phyloP scores from a whole-genome alignment of 2,329 filamentous ascomycete genomes.

The Endoconidiophora polonica region DNA sequence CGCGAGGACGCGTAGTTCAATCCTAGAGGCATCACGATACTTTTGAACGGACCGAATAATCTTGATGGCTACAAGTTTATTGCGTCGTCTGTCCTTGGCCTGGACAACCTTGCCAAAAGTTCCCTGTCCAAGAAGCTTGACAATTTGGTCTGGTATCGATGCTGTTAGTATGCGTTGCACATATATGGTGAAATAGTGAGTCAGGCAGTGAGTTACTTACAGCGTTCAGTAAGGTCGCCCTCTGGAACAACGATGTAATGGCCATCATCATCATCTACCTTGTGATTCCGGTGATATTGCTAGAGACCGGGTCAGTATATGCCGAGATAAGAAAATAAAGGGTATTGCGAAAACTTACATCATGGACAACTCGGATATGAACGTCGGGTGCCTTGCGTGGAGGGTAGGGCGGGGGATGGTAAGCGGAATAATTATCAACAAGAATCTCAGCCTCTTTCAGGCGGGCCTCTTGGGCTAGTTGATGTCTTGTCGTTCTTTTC shows the following conservation, averaged over 20 bases:
- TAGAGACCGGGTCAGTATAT: conserved; percentile 1
- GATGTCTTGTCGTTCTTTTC: conserved; percentile 62
- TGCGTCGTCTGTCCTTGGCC: conserved; percentile 62
- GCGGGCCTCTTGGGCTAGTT: conserved; percentile 67
- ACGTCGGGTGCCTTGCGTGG: conserved; percentile 81
- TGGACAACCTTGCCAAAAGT: conserved; percentile 98
- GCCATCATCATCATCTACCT: conserved; percentile 90
- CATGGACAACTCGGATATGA: conserved; percentile 41
- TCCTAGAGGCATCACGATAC: conserved; percentile 88
- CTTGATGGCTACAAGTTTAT: conserved; percentile 79
- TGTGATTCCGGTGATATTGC: conserved; percentile 39
- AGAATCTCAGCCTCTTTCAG: conserved; percentile 55
- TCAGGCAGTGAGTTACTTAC: conserved; percentile 29
- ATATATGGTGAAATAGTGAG: not conserved
- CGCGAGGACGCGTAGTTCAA: conserved; percentile 82
- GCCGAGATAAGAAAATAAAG: not conserved
- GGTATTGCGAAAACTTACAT: conserved; percentile 32
- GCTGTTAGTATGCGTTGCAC: not conserved
- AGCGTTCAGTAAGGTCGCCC: conserved; percentile 72
- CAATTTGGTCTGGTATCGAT: conserved; percentile 54
- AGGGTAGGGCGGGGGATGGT: conserved; percentile 73
- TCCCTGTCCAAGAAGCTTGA: conserved; percentile 81
- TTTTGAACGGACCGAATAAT: conserved; percentile 98
- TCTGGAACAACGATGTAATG: conserved; percentile 91
- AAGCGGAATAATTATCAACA: conserved; percentile 58